phyloP scores from a whole-genome alignment of 176 grass and related monocot genomes.

The Zoysia pacifica region DNA sequence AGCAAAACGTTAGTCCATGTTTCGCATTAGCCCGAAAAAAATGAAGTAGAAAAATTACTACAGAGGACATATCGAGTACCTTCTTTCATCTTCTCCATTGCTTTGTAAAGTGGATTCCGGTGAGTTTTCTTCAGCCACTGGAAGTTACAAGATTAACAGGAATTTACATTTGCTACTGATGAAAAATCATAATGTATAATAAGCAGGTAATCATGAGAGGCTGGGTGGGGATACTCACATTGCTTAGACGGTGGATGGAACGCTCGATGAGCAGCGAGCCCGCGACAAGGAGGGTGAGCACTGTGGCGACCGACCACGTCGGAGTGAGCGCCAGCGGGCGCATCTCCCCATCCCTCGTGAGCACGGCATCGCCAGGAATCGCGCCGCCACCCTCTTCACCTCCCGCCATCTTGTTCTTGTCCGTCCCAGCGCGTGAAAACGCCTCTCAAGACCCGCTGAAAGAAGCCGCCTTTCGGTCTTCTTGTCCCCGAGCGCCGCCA shows the following conservation, averaged over 20 bases:
- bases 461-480: background rate
- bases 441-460: background rate
- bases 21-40: background rate
- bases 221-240: constrained; percentile 52
- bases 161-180: background rate
- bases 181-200: background rate
- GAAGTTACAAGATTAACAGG: constrained; percentile 3
- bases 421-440: background rate
- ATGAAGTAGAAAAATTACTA: background rate
- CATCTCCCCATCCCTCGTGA: constrained; percentile 40
- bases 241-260: constrained; percentile 87
- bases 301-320: constrained; percentile 94
- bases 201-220: background rate
- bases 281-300: constrained; percentile 86
- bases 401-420: constrained; percentile 41
- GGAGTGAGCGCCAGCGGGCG: constrained; percentile 87
- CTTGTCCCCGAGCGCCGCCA: constrained; percentile 1
- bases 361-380: background rate
- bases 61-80: constrained; percentile 32
- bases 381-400: constrained; percentile 4
- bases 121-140: constrained; percentile 94
- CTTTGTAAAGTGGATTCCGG: constrained; percentile 83
- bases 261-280: constrained; percentile 88
- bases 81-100: constrained; percentile 99
- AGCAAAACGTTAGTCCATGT: background rate